These are phyloP conservation scores for Trichoderma pleuroti DNA, from an alignment of 2,329 filamentous ascomycete genomes.

Conservation along the genomic window DNA sequence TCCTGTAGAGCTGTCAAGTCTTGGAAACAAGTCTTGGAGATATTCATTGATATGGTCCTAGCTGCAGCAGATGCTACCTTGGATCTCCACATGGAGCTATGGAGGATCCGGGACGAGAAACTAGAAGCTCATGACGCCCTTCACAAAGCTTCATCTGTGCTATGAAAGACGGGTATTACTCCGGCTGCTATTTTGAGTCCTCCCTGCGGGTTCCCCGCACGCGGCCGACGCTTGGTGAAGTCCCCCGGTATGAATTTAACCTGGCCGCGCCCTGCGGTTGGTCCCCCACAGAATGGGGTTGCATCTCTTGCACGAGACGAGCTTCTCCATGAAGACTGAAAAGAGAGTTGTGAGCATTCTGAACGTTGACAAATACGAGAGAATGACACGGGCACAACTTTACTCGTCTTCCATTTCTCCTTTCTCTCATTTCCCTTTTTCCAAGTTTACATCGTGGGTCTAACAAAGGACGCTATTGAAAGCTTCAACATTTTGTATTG, in stretches of 20 bases:
- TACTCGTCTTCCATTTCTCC: background rate
- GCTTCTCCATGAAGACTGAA: background rate
- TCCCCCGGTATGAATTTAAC: background rate
- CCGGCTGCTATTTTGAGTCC: background rate
- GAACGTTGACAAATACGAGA: background rate
- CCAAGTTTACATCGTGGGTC: background rate
- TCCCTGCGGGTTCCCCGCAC: background rate
- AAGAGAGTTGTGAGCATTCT: background rate
- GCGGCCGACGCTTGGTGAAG: background rate
- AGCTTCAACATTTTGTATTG: background rate
- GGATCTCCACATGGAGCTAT: background rate
- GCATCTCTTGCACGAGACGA: background rate
- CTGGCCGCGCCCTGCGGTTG: background rate
- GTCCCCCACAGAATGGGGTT: slow-evolving; percentile 5
- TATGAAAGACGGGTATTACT: background rate
- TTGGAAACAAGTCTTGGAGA: background rate
- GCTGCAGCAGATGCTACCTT: background rate
- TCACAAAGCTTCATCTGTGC: background rate
- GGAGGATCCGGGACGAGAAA: background rate
- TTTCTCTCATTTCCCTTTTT: background rate
- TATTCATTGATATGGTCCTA: background rate
- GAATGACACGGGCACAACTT: background rate
- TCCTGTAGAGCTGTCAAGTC: background rate
- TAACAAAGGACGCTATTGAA: background rate
- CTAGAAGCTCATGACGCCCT: background rate